These are phyloP conservation scores for Beauveria medogensis DNA, from an alignment of 2,329 filamentous ascomycete genomes.

Conservation along the genomic window DNA sequence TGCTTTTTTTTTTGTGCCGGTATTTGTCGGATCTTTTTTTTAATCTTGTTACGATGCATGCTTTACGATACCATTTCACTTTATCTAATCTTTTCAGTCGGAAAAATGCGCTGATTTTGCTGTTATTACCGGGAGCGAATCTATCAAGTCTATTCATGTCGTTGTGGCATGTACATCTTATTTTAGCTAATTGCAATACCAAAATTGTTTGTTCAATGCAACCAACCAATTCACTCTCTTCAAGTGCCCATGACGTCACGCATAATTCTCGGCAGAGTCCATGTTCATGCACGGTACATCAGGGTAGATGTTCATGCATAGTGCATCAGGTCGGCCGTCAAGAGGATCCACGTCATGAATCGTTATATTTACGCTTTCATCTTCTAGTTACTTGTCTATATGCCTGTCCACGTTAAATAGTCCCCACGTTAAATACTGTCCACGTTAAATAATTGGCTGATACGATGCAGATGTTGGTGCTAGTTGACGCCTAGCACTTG, in stretches of 20 bases:
- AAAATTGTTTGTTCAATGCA: too few relatives aligned
- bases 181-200: too few relatives aligned
- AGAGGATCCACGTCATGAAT: background rate
- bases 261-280: background rate
- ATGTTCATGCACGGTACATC: background rate
- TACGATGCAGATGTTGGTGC: background rate
- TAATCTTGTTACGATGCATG: background rate
- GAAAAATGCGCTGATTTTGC: too few relatives aligned
- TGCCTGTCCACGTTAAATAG: background rate
- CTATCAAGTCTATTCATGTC: too few relatives aligned
- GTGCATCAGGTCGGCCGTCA: background rate
- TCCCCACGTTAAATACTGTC: too few relatives aligned
- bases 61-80: slow-evolving; percentile 1
- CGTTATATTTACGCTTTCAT: background rate
- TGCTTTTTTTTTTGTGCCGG: background rate
- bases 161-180: too few relatives aligned
- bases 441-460: too few relatives aligned
- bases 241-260: background rate
- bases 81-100: background rate
- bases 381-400: background rate
- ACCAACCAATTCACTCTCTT: too few relatives aligned
- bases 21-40: background rate
- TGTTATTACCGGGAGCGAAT: too few relatives aligned
- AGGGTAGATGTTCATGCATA: background rate
- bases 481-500: background rate